Evolutionary conservation across 768 basidiomycete genomes (phyloP), one percentile per base, ranked within the genome.

Genomic region (Phaeolepiota aurea): DNA sequence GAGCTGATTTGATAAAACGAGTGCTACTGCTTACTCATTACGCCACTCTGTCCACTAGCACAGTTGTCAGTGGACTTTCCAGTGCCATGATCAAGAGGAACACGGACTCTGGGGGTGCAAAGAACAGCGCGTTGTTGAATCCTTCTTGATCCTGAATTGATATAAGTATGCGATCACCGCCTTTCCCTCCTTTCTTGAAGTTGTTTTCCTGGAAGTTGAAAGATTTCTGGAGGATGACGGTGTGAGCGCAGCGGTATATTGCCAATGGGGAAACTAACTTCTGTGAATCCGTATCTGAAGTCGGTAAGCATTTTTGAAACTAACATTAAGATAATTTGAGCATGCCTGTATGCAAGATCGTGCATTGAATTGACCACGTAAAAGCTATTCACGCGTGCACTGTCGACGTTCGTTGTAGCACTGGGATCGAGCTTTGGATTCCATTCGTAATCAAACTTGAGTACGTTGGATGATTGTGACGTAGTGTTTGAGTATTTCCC

Each of bases 291-390:
- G 43, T 72, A 67, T 41, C 54, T 54, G 32, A 10, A 15, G 1
- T 16, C 16, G 21, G 18, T 12, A 11, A 38, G 10, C 4, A 14
- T 22, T 37, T 21, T 39, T 14, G 9, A 35, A 13, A 19, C 21
- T 20, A 28, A 1, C 7, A 15, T 3, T 20, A 42, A 19, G 11
- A 20, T 23, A 28, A 10, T 25, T n/a, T n/a, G n/a, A n/a, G n/a
- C 20, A 34, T 48, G 52, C 4, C 49, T 50, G 45, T 56, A 56
- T 5, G 55, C 37, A n/a, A 55, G 22, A 53, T 79, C 76, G 53
- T 81, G 76, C 47, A 74, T 61, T 40, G 61, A 64, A 64, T 79
- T 80, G 54, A 70, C 69, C 33, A 77, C 54, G 57, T 77, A 80
- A 61, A 79, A 79, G 4, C 62, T 61, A 46, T 72, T 72, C 3